Percentiles rank a stretch among this genome's conserved stretches.
phyloP scores from a whole-genome alignment of 805 yeast genomes.

The Ogataea glucozyma region DNA sequence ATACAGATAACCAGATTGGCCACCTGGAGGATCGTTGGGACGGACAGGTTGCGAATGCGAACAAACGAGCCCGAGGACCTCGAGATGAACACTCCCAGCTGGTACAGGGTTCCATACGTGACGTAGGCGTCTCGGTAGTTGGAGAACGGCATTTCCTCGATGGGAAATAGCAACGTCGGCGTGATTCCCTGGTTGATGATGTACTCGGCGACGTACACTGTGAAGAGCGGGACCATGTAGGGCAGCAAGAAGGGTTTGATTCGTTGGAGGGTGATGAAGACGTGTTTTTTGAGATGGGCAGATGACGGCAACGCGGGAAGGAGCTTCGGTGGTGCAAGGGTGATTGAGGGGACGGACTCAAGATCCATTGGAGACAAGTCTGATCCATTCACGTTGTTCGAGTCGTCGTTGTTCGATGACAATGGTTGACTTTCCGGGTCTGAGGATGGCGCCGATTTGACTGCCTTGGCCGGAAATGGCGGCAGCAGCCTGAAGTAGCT shows the following conservation, averaged over 20 bases:
- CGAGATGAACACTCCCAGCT: constrained; percentile 89
- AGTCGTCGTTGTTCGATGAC: too few relatives aligned
- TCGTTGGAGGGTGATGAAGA: constrained; percentile 30
- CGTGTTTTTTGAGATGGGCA: constrained; percentile 17
- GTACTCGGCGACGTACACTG: constrained; percentile 87
- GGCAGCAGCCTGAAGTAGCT: constrained; percentile 34
- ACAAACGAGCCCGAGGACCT: constrained; percentile 75
- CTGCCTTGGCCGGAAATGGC: background rate
- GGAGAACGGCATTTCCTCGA: constrained; percentile 67
- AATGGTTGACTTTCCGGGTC: too few relatives aligned
- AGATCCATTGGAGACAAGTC: background rate
- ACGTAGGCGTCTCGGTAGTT: constrained; percentile 86
- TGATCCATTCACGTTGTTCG: too few relatives aligned
- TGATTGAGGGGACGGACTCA: too few relatives aligned
- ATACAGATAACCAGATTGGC: constrained; percentile 60
- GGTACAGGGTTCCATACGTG: constrained; percentile 85
- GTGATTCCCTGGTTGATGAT: constrained; percentile 88
- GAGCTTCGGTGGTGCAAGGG: too few relatives aligned
- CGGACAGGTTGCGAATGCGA: constrained; percentile 57
- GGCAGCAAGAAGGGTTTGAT: constrained; percentile 53
- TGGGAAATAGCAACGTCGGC: constrained; percentile 81
- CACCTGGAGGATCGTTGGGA: constrained; percentile 66
- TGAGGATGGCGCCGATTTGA: too few relatives aligned
- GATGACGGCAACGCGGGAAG: too few relatives aligned
- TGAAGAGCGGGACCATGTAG: constrained; percentile 78